phyloP scores from a whole-genome alignment of 331 rosid genomes.

The Acacia concinna region DNA sequence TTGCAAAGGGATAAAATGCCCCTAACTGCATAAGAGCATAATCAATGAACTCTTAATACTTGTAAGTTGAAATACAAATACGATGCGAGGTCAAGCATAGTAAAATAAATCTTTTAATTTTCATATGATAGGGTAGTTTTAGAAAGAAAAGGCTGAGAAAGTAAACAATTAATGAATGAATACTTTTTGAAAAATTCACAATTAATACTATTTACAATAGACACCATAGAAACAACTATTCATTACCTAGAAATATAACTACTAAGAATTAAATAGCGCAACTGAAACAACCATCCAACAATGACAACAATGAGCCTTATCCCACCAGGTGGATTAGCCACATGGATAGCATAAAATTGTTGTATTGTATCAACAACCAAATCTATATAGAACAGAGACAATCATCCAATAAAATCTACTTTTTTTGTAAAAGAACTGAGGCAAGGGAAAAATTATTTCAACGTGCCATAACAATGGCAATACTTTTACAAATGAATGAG shows the following conservation, averaged over 20 bases:
- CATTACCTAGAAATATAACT: neutral
- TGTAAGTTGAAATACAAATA: neutral
- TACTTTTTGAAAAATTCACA: neutral
- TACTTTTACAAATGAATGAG: neutral
- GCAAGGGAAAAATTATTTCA: neutral
- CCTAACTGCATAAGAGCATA: constrained; percentile 51
- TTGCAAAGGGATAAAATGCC: constrained; percentile 85
- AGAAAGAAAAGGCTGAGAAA: neutral
- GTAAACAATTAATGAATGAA: neutral
- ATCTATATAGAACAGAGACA: neutral
- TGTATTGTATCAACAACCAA: no score
- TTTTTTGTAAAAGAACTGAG: neutral
- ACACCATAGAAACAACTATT: neutral
- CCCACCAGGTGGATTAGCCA: neutral
- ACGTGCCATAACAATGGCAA: neutral
- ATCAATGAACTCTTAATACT: neutral
- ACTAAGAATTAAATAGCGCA: neutral
- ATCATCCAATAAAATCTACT: neutral
- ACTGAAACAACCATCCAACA: neutral
- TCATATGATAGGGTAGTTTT: neutral
- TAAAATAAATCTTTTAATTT: neutral
- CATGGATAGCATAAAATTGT: no score
- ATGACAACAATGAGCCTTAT: neutral
- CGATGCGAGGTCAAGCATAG: neutral
- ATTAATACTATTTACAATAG: neutral